These are phyloP conservation scores for Nadsonia commutata DNA, from an alignment of 1,139 yeast species.

Conservation along the genomic window DNA sequence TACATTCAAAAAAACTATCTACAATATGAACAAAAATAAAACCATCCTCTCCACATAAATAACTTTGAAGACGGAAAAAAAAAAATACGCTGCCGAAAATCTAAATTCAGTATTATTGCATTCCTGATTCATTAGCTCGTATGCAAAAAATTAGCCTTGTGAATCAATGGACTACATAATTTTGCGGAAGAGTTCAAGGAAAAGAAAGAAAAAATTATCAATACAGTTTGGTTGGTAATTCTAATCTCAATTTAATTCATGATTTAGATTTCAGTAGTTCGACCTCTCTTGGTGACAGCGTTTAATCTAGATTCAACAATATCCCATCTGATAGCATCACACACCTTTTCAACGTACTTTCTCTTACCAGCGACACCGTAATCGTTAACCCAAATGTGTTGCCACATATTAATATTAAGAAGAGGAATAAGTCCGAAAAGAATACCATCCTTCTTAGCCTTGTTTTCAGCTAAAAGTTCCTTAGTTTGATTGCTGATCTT, in stretches of 20 bases:
- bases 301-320: constrained; percentile 28
- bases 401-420: constrained; percentile 73
- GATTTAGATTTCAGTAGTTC: neutral
- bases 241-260: too few species aligned
- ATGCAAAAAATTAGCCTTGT: too few species aligned
- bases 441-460: constrained; percentile 5
- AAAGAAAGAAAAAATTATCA: too few species aligned
- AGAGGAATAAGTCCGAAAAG: constrained; percentile 48
- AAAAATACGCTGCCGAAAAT: too few species aligned
- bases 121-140: too few species aligned
- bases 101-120: too few species aligned
- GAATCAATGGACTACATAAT: too few species aligned
- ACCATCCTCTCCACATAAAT: too few species aligned
- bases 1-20: neutral
- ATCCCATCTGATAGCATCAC: constrained; percentile 80
- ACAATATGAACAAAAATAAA: neutral
- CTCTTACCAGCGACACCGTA: constrained; percentile 75
- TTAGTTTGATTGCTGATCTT: constrained; percentile 4
- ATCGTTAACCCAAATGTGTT: constrained; percentile 67
- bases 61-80: too few species aligned
- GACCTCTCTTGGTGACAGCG: neutral
- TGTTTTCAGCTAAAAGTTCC: constrained; percentile 6
- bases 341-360: constrained; percentile 56
- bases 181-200: too few species aligned
- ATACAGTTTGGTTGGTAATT: too few species aligned